These are phyloP conservation scores for Pedinophyceae sp. DNA, from an alignment of 139 green algal genomes.

Conservation along the genomic window DNA sequence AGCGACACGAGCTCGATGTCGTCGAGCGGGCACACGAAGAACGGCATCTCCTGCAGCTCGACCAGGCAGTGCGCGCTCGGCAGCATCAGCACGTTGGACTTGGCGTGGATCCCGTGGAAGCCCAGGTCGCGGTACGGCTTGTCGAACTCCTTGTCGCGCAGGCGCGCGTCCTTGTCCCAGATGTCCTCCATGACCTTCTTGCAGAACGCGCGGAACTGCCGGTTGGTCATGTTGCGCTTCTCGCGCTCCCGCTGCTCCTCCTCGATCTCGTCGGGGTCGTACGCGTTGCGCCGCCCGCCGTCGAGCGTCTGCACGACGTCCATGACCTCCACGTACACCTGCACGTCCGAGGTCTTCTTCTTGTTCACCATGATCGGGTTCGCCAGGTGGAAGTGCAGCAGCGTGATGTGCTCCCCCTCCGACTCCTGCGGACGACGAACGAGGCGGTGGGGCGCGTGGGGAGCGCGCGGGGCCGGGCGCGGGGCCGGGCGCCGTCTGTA, in stretches of 20 bases:
- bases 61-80: slow-evolving; percentile 15
- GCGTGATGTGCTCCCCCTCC: slow-evolving; percentile 87
- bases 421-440: slow-evolving; percentile 25
- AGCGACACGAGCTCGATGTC: slow-evolving; percentile 93
- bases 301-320: slow-evolving; percentile 87
- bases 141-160: slow-evolving; percentile 88
- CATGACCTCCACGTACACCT: slow-evolving; percentile 94
- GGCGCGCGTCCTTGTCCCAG: slow-evolving; percentile 32
- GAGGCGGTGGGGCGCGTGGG: neutral
- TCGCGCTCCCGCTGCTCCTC: slow-evolving; percentile 95
- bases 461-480: neutral
- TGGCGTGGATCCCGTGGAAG: slow-evolving; percentile 81
- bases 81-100: slow-evolving; percentile 11
- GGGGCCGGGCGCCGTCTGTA: too few species aligned
- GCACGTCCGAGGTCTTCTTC: slow-evolving; percentile 96
- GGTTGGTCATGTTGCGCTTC: slow-evolving; percentile 84
- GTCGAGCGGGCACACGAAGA: slow-evolving; percentile 63
- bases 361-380: slow-evolving; percentile 99
- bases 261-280: slow-evolving; percentile 98
- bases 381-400: slow-evolving; percentile 95
- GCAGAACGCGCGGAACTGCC: slow-evolving; percentile 55
- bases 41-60: slow-evolving; percentile 90
- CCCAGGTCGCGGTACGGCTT: slow-evolving; percentile 83
- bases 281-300: slow-evolving; percentile 45
- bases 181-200: slow-evolving; percentile 31